Base-by-base conservation (phyloP, 345 rosid species). In the Eucalyptus tenuipes region DNA sequence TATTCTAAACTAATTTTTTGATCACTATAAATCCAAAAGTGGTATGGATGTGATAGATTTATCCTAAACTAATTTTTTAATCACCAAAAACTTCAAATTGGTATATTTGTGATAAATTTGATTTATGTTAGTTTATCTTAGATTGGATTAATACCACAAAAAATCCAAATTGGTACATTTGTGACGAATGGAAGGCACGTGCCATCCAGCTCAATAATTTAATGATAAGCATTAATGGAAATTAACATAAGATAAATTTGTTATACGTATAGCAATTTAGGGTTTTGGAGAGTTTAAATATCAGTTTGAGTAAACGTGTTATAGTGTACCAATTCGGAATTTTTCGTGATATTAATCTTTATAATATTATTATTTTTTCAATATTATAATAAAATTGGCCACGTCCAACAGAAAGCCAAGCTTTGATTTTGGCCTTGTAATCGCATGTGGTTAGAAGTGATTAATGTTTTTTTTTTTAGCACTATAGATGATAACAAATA, bases 151-250 rank as follows among this genome's bases (percentile, higher is more conserved):
- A 15, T 49, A 49, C 0, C 0, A 49, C 0, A 49, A 16, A 49
- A 49, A 49, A 2, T 6, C 0, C 18, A 49, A 49, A 53, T 0
- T 8, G 1, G 1, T 53, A 53, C 10, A 20, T 20, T 3, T 3
- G 11, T 53, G 10, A 53, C 0, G 0, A 53, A 53, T 0, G 4
- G 3, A 49, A 5, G 18, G 0, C 16, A 49, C 0, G 1, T 49
- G 3, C 7, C 0, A 49, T 52, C 22, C 9, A 52, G 7, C 10
- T 52, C 24, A 18, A 7, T 20, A 52, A 52, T 52, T 52, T 52
- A 9, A 0, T 2, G 0, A 3, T 52, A 7, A 52, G 0, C 4
- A 6, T 52, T 52, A 52, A 52, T 52, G 22, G 0, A 52, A 52
- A 52, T 18, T 52, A 52, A 52, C 2, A 7, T 0, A 52, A 7